Evolutionary conservation across 768 basidiomycete genomes (phyloP), one percentile per base, ranked within the genome.

Genomic region (Leccinum arenicola): DNA sequence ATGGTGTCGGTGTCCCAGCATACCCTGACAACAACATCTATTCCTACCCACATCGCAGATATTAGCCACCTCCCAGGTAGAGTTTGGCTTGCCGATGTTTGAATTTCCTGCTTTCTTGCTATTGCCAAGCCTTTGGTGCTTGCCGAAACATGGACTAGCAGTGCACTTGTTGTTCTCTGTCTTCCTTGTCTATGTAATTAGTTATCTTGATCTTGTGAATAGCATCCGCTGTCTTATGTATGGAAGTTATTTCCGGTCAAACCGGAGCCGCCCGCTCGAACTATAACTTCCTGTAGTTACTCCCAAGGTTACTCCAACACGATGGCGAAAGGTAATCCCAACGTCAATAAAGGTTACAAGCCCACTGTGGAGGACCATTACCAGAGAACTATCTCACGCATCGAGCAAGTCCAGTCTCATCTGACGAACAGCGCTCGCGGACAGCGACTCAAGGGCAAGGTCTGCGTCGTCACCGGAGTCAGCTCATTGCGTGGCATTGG

Each of bases 401-500:
- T 94, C 23, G 72, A 83, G 54, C 82, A 81, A 65, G 84, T 94
- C 56, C 85, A 87, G 70, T 77, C 82, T 0, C 92, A 93, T 59
- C 78, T 94, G 38, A 70, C 78, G 47, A 76, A 72, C 27, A 66
- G 83, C 21, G 78, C 85, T 31, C 80, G 86, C 45, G 74, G 78
- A 29, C 76, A 74, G 19, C 80, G 85, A 65, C 79, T 95, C 62
- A 80, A 79, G 68, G 85, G 80, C 62, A 95, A 93, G 72, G 91
- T 95, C 25, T 91, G 88, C 66, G 80, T 96, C 57, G 82, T 96
- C 65, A 96, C 95, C 1, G 95, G 95, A 17, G 93, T 88, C 31
- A 89, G 90, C 31, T 94, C 92, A 19, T 69, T 89, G 64, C 87
- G 88, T 69, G 95, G 95, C 17, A 97, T 97, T 60, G 95, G 95